Base-by-base conservation (phyloP, 306 rosid genomes). In the Medicago arabica region DNA sequence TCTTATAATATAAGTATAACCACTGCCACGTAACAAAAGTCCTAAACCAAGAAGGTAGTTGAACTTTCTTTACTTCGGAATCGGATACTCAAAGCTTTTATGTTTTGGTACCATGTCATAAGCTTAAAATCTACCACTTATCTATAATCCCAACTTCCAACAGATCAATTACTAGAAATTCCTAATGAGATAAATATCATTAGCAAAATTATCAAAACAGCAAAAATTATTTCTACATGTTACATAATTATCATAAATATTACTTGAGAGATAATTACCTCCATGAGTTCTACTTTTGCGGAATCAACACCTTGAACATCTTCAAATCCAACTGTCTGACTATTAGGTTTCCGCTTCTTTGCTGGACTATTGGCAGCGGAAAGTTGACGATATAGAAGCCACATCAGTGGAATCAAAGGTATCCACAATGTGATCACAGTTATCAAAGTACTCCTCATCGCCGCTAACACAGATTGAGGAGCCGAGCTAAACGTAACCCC, bases 271-370 rank as follows among this genome's bases (percentile, higher is more conserved):
- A 74, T 66, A 39, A 16, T 78, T 87, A 95, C 98, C 98, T 95
- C 98, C 96, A 92, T 80, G 72, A 95, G 97, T 83, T 95, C 98
- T 67, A 88, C 84, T 86, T 95, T 95, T 10, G 97, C 97, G 69
- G 87, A 78, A 86, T 95, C 97, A 63, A 95, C 98, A 59, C 98
- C 98, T 83, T 95, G 96, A 18, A 95, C 98, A 31, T 95, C 98
- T 63, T 92, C 97, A 62, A 95, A 95, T 17, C 97, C 97, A 76
- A 92, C 89, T 44, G 81, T 78, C 77, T 87, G 96, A 50, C 82
- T 78, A 58, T 89, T 78, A 3, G 89, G 91, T 74, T 72, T 81
- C 74, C 79, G 90, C 92, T 90, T 95, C 87, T 59, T 92, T 17
- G 96, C 97, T 15, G 97, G 91, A 86, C 93, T 95, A 84, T 85